Conservation (phyloP, 164 flowering plant species). For the Nymphaea thermarum region DNA sequence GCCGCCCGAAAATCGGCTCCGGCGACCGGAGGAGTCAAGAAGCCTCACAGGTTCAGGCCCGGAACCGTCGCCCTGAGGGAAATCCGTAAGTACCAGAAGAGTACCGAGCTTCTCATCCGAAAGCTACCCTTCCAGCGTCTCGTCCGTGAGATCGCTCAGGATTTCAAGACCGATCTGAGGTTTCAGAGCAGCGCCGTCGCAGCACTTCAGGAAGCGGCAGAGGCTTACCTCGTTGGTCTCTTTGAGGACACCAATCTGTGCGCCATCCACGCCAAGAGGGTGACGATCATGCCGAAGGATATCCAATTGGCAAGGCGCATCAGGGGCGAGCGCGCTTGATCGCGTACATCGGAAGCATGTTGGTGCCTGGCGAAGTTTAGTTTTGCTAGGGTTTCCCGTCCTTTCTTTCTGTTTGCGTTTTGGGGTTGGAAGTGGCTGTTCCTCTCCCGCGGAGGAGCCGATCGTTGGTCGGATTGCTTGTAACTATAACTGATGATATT, state of each 20-base stretch:
- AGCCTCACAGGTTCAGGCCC: slow-evolving; percentile 7
- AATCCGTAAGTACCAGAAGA: slow-evolving; percentile 8
- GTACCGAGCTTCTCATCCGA: slow-evolving; percentile 7
- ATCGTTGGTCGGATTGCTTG: no score
- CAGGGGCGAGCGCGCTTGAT: slow-evolving; percentile 1
- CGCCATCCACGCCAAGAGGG: slow-evolving; percentile 10
- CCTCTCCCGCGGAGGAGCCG: neutral
- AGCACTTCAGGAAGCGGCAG: slow-evolving; percentile 6
- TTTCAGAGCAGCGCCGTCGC: slow-evolving; percentile 10
- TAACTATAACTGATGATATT: no score
- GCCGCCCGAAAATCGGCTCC: slow-evolving; percentile 9
- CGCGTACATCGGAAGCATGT: neutral
- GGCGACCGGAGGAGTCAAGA: slow-evolving; percentile 8
- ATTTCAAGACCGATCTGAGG: slow-evolving; percentile 9
- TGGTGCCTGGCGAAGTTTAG: no score
- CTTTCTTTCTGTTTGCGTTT: neutral
- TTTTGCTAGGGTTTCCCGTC: neutral
- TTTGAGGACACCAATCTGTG: slow-evolving; percentile 7
- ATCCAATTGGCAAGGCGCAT: neutral
- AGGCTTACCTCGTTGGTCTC: slow-evolving; percentile 7
- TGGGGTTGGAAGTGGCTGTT: no score
- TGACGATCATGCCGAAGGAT: slow-evolving; percentile 2
- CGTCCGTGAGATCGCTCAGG: slow-evolving; percentile 4
- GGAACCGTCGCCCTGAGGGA: slow-evolving; percentile 10
- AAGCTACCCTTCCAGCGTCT: slow-evolving; percentile 8